Evolutionary conservation across 2,329 filamentous ascomycete species (phyloP).

Genomic region (Ceratocystis huliohia): DNA sequence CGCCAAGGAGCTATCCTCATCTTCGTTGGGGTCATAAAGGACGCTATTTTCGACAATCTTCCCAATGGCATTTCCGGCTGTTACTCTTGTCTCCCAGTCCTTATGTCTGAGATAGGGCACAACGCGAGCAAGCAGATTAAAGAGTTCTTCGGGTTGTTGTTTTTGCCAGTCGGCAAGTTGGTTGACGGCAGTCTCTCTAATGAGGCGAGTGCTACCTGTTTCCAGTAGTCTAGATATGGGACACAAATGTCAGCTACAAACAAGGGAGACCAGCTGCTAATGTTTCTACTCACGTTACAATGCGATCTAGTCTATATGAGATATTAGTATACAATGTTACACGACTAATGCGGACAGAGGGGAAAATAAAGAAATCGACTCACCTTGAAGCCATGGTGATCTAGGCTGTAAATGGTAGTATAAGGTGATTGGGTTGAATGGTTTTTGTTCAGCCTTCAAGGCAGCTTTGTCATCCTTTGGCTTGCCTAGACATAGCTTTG

Average conservation of each 20-base stretch:
- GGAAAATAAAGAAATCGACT: conserved; percentile 22
- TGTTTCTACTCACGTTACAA: conserved; percentile 61
- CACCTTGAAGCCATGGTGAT: conserved; percentile 46
- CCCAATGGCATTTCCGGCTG: conserved; percentile 84
- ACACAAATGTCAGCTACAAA: neutral
- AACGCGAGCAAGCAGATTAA: conserved; percentile 84
- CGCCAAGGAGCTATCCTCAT: conserved; percentile 36
- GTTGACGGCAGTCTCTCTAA: conserved; percentile 91
- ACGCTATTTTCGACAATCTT: conserved; percentile 86
- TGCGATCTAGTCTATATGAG: conserved; percentile 57
- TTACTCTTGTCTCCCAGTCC: conserved; percentile 92
- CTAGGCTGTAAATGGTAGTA: conserved; percentile 22
- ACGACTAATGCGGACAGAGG: neutral
- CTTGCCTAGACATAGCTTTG: neutral
- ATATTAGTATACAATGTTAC: conserved; percentile 11
- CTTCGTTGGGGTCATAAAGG: conserved; percentile 73
- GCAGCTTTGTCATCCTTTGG: conserved; percentile 21
- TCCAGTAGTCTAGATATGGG: conserved; percentile 61
- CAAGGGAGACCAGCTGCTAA: neutral
- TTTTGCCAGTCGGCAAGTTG: conserved; percentile 97
- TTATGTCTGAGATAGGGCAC: conserved; percentile 92
- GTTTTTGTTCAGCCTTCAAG: conserved; percentile 19
- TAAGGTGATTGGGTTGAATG: conserved; percentile 19
- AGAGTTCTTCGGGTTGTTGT: conserved; percentile 91
- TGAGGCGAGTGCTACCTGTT: conserved; percentile 90